These are phyloP conservation scores for Cenococcum geophilum DNA, from an alignment of 495 filamentous ascomycete genomes.

Conservation along the genomic window DNA sequence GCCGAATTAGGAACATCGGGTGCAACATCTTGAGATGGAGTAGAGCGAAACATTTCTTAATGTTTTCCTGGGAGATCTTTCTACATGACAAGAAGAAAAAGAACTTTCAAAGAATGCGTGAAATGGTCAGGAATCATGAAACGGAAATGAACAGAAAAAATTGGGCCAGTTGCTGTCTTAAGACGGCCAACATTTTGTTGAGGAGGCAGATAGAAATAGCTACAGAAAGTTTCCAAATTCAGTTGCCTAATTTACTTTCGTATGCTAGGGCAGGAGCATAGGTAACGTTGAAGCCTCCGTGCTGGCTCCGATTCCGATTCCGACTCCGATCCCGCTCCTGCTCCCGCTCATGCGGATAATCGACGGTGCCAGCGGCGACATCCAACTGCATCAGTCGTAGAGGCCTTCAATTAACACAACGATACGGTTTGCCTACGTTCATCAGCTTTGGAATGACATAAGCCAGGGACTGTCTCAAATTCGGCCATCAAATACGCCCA, in stretches of 20 bases:
- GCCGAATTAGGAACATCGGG: not conserved
- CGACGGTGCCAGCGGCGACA: not conserved
- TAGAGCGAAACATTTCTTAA: not conserved
- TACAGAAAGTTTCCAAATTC: too few relatives aligned
- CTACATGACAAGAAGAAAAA: not conserved
- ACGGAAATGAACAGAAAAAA: not conserved
- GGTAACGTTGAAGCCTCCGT: not conserved
- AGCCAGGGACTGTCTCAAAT: too few relatives aligned
- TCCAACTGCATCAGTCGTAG: too few relatives aligned
- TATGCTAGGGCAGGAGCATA: not conserved
- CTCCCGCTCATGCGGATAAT: not conserved
- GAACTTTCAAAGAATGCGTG: not conserved
- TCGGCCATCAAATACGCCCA: too few relatives aligned
- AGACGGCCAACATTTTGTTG: not conserved
- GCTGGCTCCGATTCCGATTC: not conserved
- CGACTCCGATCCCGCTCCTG: slow-evolving; percentile 1
- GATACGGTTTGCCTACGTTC: too few relatives aligned
- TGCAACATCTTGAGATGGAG: not conserved
- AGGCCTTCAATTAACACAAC: too few relatives aligned
- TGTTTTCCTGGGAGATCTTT: not conserved
- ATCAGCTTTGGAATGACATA: too few relatives aligned
- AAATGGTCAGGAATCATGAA: not conserved
- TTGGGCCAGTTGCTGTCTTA: not conserved
- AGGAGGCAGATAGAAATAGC: not conserved
- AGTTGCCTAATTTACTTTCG: not conserved